phyloP scores from a whole-genome alignment of 192 early-diverging fungal species.

The Coemansia sp. region DNA sequence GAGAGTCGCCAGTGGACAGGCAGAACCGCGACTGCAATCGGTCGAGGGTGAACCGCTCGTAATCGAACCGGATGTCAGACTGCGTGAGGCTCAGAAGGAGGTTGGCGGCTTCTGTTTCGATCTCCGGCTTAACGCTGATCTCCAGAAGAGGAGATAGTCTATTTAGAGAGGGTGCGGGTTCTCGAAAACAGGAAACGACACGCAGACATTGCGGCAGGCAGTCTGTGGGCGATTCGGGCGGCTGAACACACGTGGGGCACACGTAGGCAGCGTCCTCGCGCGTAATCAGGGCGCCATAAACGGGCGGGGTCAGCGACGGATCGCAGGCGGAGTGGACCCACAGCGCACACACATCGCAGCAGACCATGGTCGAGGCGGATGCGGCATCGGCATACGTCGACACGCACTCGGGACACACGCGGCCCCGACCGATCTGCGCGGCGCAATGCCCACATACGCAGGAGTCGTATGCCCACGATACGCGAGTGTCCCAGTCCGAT shows the following conservation, averaged over 20 bases:
- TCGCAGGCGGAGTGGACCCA: slow-evolving; percentile 67
- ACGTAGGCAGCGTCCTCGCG: slow-evolving; percentile 59
- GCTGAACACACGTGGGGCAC: slow-evolving; percentile 53
- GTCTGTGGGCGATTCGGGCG: background rate
- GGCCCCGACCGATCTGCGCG: slow-evolving; percentile 49
- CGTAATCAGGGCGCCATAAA: slow-evolving; percentile 60
- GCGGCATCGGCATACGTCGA: slow-evolving; percentile 52
- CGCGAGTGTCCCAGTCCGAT: slow-evolving; percentile 6
- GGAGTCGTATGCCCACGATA: slow-evolving; percentile 54
- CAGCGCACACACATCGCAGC: slow-evolving; percentile 59
- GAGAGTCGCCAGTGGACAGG: slow-evolving; percentile 13
- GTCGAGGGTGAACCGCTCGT: slow-evolving; percentile 22
- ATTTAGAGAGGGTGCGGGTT: too few relatives aligned
- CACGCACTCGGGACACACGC: slow-evolving; percentile 60
- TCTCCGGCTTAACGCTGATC: background rate
- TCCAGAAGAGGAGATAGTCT: background rate
- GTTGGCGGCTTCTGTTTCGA: slow-evolving; percentile 36
- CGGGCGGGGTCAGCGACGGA: slow-evolving; percentile 40
- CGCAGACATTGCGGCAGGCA: slow-evolving; percentile 8
- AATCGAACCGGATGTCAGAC: slow-evolving; percentile 44
- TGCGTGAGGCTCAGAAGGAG: slow-evolving; percentile 48
- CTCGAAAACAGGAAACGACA: background rate
- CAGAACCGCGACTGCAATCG: slow-evolving; percentile 35
- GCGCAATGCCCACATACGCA: slow-evolving; percentile 57
- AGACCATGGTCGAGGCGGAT: slow-evolving; percentile 61